Evolutionary conservation across 2,329 filamentous ascomycete genomes (phyloP), one percentile per base, ranked within the genome.

Genomic region (Diaporthe longicolla): DNA sequence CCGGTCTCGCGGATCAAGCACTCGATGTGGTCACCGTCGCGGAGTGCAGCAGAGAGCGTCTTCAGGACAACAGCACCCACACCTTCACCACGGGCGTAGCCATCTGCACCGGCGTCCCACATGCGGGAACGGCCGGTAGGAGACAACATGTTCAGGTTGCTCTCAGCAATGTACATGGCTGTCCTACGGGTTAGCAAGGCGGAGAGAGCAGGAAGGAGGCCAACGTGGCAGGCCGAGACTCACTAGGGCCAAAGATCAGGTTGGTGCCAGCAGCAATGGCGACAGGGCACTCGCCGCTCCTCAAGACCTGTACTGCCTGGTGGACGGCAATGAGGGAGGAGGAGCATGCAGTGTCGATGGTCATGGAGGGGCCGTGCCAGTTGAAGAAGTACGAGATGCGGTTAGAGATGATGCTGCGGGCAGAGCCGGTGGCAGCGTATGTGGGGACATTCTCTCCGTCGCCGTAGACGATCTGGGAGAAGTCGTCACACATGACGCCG

Each of bases 11-110:
- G 82, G 65, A 88, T 83, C 54, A 87, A 74, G 15, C 80, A 82
- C 35, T 82, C 78, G 58, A 87, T 84, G 0, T 75, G 26, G 58
- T 84, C 82, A 0, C 86, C 85, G 65, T 88, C 87, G 7, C 79
- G 79, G 11, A 90, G 72, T 0, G 89, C 89, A 50, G 82, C 81
- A 15, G 83, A 83, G 26, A 83, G 79, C 1, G 79, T 82, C 79
- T 90, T 90, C 4, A 90, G 75, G 0, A 89, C 74, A 0, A 90
- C 48, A 3, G 84, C 81, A 0, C 82, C 85, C 17, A 86, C 77
- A 2, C 88, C 89, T 75, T 90, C 88, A 3, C 87, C 88, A 24
- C 88, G 82, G 1, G 83, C 87, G 75, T 89, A 90, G 0, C 88
- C 89, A 72, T 88, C 82, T 0, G 86, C 88, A 10, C 79, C 77